Evolutionary conservation across 2,329 filamentous ascomycete species (phyloP).

Genomic region (Plenodomus biglobosus): DNA sequence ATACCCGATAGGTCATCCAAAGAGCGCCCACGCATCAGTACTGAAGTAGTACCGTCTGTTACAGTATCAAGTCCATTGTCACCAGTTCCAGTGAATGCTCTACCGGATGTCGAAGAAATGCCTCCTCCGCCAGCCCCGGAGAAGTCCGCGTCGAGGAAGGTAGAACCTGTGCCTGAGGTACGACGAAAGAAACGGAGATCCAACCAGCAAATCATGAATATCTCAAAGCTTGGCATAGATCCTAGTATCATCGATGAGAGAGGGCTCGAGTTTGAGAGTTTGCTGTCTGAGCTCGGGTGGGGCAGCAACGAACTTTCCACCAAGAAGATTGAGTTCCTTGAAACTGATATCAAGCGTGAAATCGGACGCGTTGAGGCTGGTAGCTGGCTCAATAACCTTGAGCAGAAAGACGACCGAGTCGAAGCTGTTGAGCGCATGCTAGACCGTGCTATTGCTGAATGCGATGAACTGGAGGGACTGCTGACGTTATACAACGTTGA

Average conservation of each 20-base stretch:
- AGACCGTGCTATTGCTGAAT: conserved; percentile 88
- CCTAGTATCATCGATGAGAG: conserved; percentile 72
- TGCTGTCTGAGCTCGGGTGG: conserved; percentile 88
- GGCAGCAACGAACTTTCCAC: conserved; percentile 73
- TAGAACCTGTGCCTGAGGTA: conserved; percentile 47
- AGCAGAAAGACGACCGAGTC: conserved; percentile 88
- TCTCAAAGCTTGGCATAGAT: conserved; percentile 76
- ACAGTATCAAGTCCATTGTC: conserved; percentile 40
- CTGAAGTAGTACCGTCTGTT: conserved; percentile 38
- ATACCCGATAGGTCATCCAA: conserved; percentile 32
- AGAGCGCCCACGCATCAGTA: conserved; percentile 33
- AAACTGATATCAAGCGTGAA: conserved; percentile 81
- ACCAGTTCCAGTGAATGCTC: conserved; percentile 17
- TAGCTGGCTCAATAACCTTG: conserved; percentile 80
- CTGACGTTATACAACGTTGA: conserved; percentile 94
- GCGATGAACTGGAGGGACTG: conserved; percentile 92
- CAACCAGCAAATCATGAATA: conserved; percentile 76
- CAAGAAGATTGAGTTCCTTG: conserved; percentile 76
- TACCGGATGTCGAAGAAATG: conserved; percentile 26
- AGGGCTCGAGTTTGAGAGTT: conserved; percentile 77
- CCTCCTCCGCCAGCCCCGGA: conserved; percentile 45
- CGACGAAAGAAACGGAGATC: conserved; percentile 64
- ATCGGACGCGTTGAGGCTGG: conserved; percentile 89
- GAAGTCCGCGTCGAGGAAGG: conserved; percentile 18
- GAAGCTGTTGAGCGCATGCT: conserved; percentile 83